These are phyloP conservation scores for Metarhizium rileyi DNA, from an alignment of 2,329 filamentous ascomycete species.

Conservation along the genomic window DNA sequence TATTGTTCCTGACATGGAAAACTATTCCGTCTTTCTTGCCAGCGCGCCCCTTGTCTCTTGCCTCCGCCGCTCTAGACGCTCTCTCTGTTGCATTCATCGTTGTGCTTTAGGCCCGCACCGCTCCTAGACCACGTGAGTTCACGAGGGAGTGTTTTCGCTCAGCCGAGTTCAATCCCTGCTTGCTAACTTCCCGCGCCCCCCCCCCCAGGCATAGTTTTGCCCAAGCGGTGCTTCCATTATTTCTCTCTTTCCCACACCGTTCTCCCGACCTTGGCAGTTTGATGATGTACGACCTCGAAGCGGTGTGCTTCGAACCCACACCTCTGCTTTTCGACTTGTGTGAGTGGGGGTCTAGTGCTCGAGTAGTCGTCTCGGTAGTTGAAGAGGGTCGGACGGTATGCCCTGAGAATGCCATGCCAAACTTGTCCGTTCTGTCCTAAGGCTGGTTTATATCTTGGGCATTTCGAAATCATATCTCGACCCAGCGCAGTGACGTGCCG, in stretches of 20 bases:
- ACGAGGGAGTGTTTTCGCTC: not conserved
- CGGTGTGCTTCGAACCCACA: not conserved
- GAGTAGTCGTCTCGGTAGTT: no score
- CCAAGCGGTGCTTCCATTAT: not conserved
- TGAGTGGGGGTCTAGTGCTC: not conserved
- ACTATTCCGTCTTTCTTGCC: no score
- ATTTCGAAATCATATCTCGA: not conserved
- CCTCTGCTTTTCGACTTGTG: not conserved
- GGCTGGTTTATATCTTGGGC: not conserved
- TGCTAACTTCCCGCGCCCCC: not conserved
- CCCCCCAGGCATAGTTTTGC: not conserved
- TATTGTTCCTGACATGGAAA: no score
- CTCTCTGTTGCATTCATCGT: not conserved
- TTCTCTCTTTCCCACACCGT: not conserved
- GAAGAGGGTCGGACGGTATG: not conserved
- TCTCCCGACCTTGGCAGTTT: not conserved
- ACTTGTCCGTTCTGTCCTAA: not conserved
- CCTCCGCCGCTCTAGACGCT: not conserved
- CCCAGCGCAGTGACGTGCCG: not conserved
- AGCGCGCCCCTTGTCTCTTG: no score
- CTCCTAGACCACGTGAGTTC: slow-evolving; percentile 1
- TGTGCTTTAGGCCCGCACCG: slow-evolving; percentile 4
- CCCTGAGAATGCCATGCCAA: not conserved
- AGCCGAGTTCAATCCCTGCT: not conserved
- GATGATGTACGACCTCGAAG: not conserved